Conservation (phyloP, 129 eudicot species). For the Tagetes patula region DNA sequence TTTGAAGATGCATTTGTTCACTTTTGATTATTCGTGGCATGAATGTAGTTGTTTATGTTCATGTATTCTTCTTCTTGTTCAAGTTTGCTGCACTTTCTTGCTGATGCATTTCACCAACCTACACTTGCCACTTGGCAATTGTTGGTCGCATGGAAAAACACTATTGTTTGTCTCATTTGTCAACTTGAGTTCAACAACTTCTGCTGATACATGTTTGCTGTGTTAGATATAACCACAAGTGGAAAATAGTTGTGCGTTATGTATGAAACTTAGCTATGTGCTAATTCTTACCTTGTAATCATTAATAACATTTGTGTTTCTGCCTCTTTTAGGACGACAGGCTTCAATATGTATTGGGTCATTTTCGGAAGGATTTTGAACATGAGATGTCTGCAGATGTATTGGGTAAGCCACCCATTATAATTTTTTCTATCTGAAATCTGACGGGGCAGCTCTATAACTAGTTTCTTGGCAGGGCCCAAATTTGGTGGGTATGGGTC, state of each 20-base stretch:
- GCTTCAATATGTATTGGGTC: slow-evolving; percentile 75
- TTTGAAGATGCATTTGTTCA: slow-evolving; percentile 21
- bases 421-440: slow-evolving; percentile 4
- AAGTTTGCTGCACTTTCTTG: not conserved
- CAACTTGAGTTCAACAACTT: not conserved
- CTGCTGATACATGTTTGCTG: not conserved
- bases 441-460: slow-evolving; percentile 25
- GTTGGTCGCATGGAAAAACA: slow-evolving; percentile 8
- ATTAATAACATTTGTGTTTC: slow-evolving; percentile 24
- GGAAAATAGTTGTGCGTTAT: slow-evolving; percentile 21
- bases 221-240: not conserved
- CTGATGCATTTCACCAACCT: slow-evolving; percentile 16
- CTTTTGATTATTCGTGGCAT: slow-evolving; percentile 11
- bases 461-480: slow-evolving; percentile 63
- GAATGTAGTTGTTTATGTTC: slow-evolving; percentile 15
- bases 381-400: slow-evolving; percentile 58
- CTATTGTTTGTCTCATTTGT: slow-evolving; percentile 6
- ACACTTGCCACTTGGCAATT: not conserved
- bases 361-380: slow-evolving; percentile 77
- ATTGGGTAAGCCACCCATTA: slow-evolving; percentile 59
- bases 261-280: slow-evolving; percentile 19
- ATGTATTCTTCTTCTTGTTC: not conserved
- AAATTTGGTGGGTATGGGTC: slow-evolving; percentile 85
- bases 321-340: slow-evolving; percentile 64
- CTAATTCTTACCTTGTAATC: not conserved